These are phyloP conservation scores for Fusarium robinianum DNA, from an alignment of 2,329 filamentous ascomycete genomes.

Conservation along the genomic window DNA sequence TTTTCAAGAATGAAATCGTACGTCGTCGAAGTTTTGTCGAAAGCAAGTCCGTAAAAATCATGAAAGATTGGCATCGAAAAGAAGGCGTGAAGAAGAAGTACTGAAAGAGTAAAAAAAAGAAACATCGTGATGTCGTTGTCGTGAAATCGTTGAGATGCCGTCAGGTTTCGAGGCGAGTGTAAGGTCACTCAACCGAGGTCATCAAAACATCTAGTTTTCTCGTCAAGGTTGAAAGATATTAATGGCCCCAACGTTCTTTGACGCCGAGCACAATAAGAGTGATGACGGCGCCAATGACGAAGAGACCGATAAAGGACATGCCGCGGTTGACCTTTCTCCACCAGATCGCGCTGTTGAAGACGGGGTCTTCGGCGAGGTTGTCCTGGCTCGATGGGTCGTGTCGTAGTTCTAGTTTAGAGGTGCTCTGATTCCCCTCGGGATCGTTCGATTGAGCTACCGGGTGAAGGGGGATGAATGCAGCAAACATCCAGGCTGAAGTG, in stretches of 20 bases:
- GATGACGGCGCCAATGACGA: conserved; percentile 57
- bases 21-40: conserved; percentile 26
- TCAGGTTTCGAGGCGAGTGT: conserved; percentile 12
- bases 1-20: conserved; percentile 30
- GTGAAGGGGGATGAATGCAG: conserved; percentile 73
- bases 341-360: conserved; percentile 60
- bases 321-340: conserved; percentile 63
- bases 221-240: conserved; percentile 16
- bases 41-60: conserved; percentile 28
- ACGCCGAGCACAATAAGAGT: conserved; percentile 58
- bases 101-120: conserved; percentile 25
- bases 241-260: conserved; percentile 52
- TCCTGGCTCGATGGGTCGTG: conserved; percentile 43
- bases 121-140: conserved; percentile 33
- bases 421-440: conserved; percentile 52
- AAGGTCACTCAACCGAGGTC: conserved; percentile 10
- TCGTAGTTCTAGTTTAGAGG: conserved; percentile 46
- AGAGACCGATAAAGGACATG: conserved; percentile 60
- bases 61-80: conserved; percentile 28
- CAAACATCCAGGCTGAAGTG: conserved; percentile 76
- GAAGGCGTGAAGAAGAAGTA: conserved; percentile 12
- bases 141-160: conserved; percentile 36
- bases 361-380: conserved; percentile 48
- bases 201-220: conserved; percentile 27
- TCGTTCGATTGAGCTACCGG: conserved; percentile 57